These are phyloP conservation scores for Oxyria digyna DNA, from an alignment of 148 eudicot genomes.

Conservation along the genomic window DNA sequence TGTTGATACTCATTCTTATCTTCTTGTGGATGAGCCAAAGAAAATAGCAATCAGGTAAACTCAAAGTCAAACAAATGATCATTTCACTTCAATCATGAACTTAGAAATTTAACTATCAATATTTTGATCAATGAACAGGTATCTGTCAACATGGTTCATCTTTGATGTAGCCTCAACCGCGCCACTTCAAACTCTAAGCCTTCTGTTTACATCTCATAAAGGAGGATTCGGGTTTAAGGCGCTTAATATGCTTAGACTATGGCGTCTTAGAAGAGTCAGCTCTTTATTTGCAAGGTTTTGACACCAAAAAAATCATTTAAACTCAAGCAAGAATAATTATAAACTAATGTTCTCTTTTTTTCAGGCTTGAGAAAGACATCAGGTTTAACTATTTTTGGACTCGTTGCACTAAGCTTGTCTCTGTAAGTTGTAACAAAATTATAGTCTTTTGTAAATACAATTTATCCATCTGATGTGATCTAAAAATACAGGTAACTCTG, in stretches of 20 bases:
- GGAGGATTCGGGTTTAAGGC: slow-evolving; percentile 6
- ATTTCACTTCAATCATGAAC: not conserved
- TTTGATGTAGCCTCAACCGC: slow-evolving; percentile 84
- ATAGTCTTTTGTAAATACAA: not conserved
- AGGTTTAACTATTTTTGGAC: slow-evolving; percentile 84
- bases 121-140: slow-evolving; percentile 32
- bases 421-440: slow-evolving; percentile 28
- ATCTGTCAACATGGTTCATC: slow-evolving; percentile 68
- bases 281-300: slow-evolving; percentile 64
- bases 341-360: not conserved
- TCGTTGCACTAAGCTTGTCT: slow-evolving; percentile 64
- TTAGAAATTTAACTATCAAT: not conserved
- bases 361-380: slow-evolving; percentile 91
- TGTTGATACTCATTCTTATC: slow-evolving; percentile 52
- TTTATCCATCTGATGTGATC: not conserved
- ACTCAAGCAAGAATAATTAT: not conserved
- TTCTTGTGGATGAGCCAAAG: slow-evolving; percentile 38
- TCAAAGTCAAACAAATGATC: not conserved
- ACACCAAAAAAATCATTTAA: not conserved
- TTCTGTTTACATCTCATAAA: slow-evolving; percentile 20
- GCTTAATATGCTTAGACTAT: slow-evolving; percentile 37
- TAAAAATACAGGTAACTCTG: slow-evolving; percentile 46
- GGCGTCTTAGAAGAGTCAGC: slow-evolving; percentile 73
- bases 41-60: slow-evolving; percentile 56
- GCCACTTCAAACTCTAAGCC: slow-evolving; percentile 55